Base-by-base conservation (phyloP, 441 rosid species). In the Gossypium gossypioides region DNA sequence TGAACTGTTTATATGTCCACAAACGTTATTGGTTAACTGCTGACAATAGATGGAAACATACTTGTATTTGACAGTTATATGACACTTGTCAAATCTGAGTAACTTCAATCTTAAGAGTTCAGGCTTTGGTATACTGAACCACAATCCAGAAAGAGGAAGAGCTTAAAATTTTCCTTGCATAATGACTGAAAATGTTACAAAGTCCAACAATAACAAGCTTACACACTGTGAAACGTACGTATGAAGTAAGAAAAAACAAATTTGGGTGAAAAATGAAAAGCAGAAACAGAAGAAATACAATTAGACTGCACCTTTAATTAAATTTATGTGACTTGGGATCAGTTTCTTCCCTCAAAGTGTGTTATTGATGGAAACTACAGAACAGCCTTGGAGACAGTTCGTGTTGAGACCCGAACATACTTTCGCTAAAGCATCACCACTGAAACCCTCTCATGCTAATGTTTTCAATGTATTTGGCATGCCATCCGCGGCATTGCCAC, bases 301-400 rank as follows among this genome's bases (percentile, higher is more conserved):
- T 68, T 75, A 44, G 59, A 52, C 68, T 65, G 69, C 60, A 56
- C 60, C 29, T 78, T 76, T 75, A 73, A 84, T 77, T 75, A 80
- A 72, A 72, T 84, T 82, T 84, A 76, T 83, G 72, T 81, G 78
- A 73, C 76, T 65, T 44, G 73, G 81, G 82, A 68, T 55, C 73
- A 73, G 19, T 73, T 68, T 55, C 32, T 70, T 76, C 83, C 80
- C 73, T 48, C 46, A 8, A 68, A 24, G 27, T 72, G 74, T 65
- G 83, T 85, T 84, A 87, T 84, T 81, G 74, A 71, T 74, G 32
- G 55, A 81, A 74, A 78, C 73, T 73, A 76, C 76, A 79, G 68
- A 82, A 81, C 74, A 76, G 62, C 71, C 66, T 42, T 62, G 46
- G 63, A 66, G 76, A 46, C 71, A 62, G 63, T 71, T 55, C 63